phyloP scores from a whole-genome alignment of 1,284 basidiomycete species.

The Marasmius fiardii region DNA sequence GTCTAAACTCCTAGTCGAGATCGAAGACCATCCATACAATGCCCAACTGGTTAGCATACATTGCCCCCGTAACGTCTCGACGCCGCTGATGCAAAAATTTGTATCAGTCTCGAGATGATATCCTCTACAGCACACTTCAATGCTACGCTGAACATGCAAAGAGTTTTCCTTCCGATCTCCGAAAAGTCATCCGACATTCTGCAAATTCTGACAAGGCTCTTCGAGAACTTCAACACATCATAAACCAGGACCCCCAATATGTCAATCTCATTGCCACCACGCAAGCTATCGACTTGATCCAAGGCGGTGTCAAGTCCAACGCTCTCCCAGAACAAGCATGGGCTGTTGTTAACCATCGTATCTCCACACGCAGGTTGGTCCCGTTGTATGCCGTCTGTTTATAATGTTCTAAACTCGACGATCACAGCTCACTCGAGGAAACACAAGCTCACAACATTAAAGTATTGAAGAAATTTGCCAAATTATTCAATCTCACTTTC shows the following conservation, averaged over 20 bases:
- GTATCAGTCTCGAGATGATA: conserved; percentile 20
- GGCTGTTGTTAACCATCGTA: conserved; percentile 59
- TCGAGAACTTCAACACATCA: conserved; percentile 26
- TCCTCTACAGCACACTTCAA: conserved; percentile 23
- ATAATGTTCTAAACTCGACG: background rate
- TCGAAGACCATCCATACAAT: conserved; percentile 40
- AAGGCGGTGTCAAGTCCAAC: conserved; percentile 59
- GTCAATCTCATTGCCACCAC: conserved; percentile 44
- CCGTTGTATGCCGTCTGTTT: background rate
- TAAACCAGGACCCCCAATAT: conserved; percentile 23
- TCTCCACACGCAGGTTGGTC: conserved; percentile 38
- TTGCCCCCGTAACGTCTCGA: no score
- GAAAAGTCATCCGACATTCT: conserved; percentile 21
- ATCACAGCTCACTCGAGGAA: conserved; percentile 22
- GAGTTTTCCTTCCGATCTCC: conserved; percentile 26
- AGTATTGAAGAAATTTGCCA: conserved; percentile 31
- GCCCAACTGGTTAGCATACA: conserved; percentile 21
- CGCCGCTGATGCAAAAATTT: conserved; percentile 2
- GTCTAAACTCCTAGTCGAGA: conserved; percentile 33
- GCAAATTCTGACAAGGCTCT: conserved; percentile 25
- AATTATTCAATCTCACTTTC: conserved; percentile 34
- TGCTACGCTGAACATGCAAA: conserved; percentile 33
- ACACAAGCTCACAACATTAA: conserved; percentile 23
- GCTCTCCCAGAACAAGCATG: conserved; percentile 55
- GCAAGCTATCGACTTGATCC: conserved; percentile 53